Evolutionary conservation across 2,329 filamentous ascomycete genomes (phyloP).

Genomic region (Aureobasidium sp.): DNA sequence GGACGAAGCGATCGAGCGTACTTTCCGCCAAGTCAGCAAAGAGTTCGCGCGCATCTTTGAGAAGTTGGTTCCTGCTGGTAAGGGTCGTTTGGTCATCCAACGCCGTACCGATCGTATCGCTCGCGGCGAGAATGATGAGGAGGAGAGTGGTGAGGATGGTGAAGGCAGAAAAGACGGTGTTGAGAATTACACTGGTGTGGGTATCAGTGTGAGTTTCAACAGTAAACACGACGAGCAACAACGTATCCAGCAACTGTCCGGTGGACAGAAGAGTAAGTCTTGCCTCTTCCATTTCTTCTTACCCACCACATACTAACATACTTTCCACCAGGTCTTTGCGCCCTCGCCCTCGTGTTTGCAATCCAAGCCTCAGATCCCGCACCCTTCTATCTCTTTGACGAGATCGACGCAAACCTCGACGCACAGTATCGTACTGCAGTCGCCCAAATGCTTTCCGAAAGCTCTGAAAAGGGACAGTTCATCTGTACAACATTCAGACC

Average conservation of each 20-base stretch:
- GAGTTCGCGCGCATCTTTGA: constrained; percentile 93
- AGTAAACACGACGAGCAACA: constrained; percentile 98
- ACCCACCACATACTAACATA: not conserved
- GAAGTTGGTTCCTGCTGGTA: constrained; percentile 87
- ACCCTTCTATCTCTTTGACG: constrained; percentile 98
- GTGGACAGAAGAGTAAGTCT: constrained; percentile 87
- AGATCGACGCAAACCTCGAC: constrained; percentile 97
- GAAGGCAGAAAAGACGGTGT: constrained; percentile 47
- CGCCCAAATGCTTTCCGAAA: constrained; percentile 69
- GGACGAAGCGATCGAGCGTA: constrained; percentile 95
- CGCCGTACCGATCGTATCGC: constrained; percentile 68
- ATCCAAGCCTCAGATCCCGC: constrained; percentile 96
- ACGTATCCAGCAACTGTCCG: constrained; percentile 91
- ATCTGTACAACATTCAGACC: constrained; percentile 98
- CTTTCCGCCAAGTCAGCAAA: constrained; percentile 93
- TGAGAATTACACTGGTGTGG: constrained; percentile 93
- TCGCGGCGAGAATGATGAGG: constrained; percentile 51
- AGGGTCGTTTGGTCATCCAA: constrained; percentile 87
- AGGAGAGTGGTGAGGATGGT: constrained; percentile 32
- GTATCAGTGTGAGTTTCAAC: constrained; percentile 97
- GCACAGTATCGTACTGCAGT: constrained; percentile 97
- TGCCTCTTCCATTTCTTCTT: no score
- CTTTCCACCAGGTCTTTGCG: constrained; percentile 63
- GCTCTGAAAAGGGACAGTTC: constrained; percentile 58
- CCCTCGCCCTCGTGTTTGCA: constrained; percentile 96